These are phyloP conservation scores for Elsinoe batatas DNA, from an alignment of 2,329 filamentous ascomycete species.

Conservation along the genomic window DNA sequence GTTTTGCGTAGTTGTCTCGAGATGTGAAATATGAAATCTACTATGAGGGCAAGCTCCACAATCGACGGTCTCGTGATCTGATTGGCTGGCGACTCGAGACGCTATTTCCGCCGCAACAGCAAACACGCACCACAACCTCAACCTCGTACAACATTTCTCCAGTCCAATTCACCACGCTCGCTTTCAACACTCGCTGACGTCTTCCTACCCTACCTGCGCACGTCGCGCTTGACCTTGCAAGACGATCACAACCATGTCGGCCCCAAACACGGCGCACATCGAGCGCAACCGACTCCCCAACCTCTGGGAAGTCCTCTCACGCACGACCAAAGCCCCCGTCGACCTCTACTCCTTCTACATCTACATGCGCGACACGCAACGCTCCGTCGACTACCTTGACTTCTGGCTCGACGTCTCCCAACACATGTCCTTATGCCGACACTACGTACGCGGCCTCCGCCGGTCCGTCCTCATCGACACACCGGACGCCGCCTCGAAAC, in stretches of 20 bases:
- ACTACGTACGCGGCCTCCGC: constrained; percentile 92
- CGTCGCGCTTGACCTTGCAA: not conserved
- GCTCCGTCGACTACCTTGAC: constrained; percentile 94
- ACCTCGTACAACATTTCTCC: not conserved
- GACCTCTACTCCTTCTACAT: constrained; percentile 99
- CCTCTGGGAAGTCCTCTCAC: constrained; percentile 88
- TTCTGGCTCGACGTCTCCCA: constrained; percentile 99
- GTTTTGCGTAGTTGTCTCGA: too few species aligned
- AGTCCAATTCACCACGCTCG: not conserved
- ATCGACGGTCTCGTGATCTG: not conserved
- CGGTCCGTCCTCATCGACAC: constrained; percentile 88
- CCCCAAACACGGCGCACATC: not conserved
- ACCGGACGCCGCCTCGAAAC: constrained; percentile 75
- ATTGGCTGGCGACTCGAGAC: not conserved
- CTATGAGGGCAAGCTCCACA: too few species aligned
- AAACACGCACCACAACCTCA: constrained; percentile 1
- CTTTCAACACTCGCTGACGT: not conserved
- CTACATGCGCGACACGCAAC: constrained; percentile 97
- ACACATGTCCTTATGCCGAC: constrained; percentile 93
- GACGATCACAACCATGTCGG: not conserved
- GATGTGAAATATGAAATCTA: too few species aligned
- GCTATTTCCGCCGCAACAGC: constrained; percentile 2
- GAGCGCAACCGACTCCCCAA: constrained; percentile 78
- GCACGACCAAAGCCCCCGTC: constrained; percentile 87
- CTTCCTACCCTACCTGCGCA: not conserved